Evolutionary conservation across 805 yeast species (phyloP), one percentile per base, ranked within the genome.

Genomic region (Lipomyces mesembrius): DNA sequence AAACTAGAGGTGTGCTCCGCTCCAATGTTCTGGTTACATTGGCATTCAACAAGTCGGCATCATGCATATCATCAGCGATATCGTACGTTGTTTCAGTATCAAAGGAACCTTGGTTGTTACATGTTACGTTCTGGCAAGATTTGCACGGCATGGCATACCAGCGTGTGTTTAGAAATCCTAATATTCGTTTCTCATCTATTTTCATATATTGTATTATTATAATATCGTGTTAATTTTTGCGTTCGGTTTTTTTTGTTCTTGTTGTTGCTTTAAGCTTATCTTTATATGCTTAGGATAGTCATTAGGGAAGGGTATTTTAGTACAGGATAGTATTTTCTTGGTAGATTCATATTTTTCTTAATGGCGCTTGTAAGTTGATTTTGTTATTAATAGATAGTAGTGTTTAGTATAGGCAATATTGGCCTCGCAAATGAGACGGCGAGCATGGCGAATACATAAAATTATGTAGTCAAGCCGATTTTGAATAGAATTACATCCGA

Each of bases 331-430:
- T 43, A 43, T 8, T 43, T 43, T 43, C 49, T 43, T 43, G 49
- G 49, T n/a, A 43, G 49, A 43, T 43, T 43, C 49, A n/a, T 43
- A n/a, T 43, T 43, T 29, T 37, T 37, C 43, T 37, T 37, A 37
- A 37, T 37, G 43, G 43, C 43, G 43, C 43, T 37, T 9, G 43
- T n/a, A 43, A 43, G 22, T 43, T n/a, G 20, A 17, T 37, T 17
- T 43, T 43, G 20, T 17, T n/a, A n/a, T 3, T 17, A 43, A 29
- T 29, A 29, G 32, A 29, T 29, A 5, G 32, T 29, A 29, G 32
- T 29, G 0, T 6, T 29, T 29, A 5, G 32, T 29, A 5, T 29
- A 29, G 32, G 32, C 32, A 29, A 14, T 37, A 11, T 11, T 37
- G 43, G 43, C n/a, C 32, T 29, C n/a, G 32, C 32, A 7, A 7